A percentile compares a stretch with the other conserved stretches of the same genome.
These are phyloP conservation scores for Macrocystidia cucumis DNA, from an alignment of 1,284 basidiomycete species.

Conservation along the genomic window DNA sequence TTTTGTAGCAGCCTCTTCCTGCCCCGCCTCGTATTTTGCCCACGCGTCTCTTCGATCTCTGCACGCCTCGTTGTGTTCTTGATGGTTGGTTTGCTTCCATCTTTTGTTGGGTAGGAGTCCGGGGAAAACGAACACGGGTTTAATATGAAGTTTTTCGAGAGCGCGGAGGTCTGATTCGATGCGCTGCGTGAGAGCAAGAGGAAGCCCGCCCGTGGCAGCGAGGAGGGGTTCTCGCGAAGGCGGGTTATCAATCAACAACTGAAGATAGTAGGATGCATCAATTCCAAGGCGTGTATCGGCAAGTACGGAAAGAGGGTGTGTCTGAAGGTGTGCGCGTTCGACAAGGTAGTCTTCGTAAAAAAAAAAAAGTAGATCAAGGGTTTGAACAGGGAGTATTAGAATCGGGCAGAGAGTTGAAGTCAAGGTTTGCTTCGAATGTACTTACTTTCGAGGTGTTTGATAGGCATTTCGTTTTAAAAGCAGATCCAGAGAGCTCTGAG, in stretches of 20 bases:
- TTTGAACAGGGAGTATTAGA: conserved; percentile 2
- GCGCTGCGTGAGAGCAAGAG: conserved; percentile 76
- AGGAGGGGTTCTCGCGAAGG: conserved; percentile 83
- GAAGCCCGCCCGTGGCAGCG: conserved; percentile 90
- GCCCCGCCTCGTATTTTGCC: conserved; percentile 83
- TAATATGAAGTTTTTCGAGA: conserved; percentile 89
- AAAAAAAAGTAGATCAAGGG: not conserved
- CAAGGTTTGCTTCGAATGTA: conserved; percentile 5
- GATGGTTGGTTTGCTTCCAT: conserved; percentile 49
- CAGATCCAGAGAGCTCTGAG: too few relatives aligned
- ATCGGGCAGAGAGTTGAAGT: not conserved
- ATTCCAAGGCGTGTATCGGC: conserved; percentile 94
- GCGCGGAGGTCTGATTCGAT: conserved; percentile 90
- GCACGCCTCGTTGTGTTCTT: conserved; percentile 65
- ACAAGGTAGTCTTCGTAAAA: conserved; percentile 62
- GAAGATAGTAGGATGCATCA: conserved; percentile 90
- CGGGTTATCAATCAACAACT: conserved; percentile 70
- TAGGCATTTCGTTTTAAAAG: conserved; percentile 36
- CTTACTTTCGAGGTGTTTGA: conserved; percentile 34
- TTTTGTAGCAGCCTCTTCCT: conserved; percentile 81
- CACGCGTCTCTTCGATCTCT: conserved; percentile 78
- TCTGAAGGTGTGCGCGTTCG: conserved; percentile 84
- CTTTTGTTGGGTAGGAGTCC: conserved; percentile 72
- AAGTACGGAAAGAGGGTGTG: conserved; percentile 76
- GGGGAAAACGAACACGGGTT: conserved; percentile 96